phyloP scores from a whole-genome alignment of 805 yeast species.

The Candida wancherniae region DNA sequence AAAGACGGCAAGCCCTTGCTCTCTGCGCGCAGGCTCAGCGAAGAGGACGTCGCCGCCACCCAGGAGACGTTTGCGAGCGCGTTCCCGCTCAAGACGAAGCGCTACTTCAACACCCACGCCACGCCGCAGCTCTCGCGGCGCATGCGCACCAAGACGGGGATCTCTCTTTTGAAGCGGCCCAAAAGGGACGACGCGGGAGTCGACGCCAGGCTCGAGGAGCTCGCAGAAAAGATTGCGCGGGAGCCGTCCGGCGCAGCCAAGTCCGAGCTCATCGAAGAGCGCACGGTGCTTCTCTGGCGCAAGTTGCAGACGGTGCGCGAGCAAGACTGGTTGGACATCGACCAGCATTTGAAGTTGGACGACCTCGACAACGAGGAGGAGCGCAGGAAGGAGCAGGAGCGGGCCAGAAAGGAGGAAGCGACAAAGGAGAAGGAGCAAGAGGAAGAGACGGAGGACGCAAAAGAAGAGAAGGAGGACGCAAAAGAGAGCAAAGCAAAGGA shows the following conservation, averaged over 20 bases:
- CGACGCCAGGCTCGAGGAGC: slow-evolving; percentile 7
- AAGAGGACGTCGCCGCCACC: slow-evolving; percentile 19
- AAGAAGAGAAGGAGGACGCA: slow-evolving; percentile 3
- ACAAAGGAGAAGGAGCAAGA: slow-evolving; percentile 1
- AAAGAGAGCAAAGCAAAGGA: slow-evolving; percentile 2
- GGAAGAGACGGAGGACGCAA: slow-evolving; percentile 2
- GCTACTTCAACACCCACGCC: slow-evolving; percentile 37
- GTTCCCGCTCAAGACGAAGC: slow-evolving; percentile 29
- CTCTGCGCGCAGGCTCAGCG: slow-evolving; percentile 17
- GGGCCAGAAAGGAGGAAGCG: slow-evolving; percentile 3
- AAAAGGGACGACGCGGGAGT: slow-evolving; percentile 1
- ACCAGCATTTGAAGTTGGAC: slow-evolving; percentile 1
- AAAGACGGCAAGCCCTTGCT: slow-evolving; percentile 25
- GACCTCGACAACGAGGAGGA: slow-evolving; percentile 9
- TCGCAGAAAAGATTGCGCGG: slow-evolving; percentile 11
- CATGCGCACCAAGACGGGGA: slow-evolving; percentile 33
- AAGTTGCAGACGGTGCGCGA: slow-evolving; percentile 16
- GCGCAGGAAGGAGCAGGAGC: slow-evolving; percentile 2
- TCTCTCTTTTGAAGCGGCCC: slow-evolving; percentile 18
- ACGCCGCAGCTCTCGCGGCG: slow-evolving; percentile 40
- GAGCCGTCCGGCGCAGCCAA: slow-evolving; percentile 7
- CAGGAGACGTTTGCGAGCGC: slow-evolving; percentile 16
- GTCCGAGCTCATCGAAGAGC: slow-evolving; percentile 20
- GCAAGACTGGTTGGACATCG: slow-evolving; percentile 9
- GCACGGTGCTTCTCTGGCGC: slow-evolving; percentile 33